Percentiles rank a stretch among this genome's conserved stretches.
phyloP scores from a whole-genome alignment of 345 rosid genomes.

The Populus davidiana region DNA sequence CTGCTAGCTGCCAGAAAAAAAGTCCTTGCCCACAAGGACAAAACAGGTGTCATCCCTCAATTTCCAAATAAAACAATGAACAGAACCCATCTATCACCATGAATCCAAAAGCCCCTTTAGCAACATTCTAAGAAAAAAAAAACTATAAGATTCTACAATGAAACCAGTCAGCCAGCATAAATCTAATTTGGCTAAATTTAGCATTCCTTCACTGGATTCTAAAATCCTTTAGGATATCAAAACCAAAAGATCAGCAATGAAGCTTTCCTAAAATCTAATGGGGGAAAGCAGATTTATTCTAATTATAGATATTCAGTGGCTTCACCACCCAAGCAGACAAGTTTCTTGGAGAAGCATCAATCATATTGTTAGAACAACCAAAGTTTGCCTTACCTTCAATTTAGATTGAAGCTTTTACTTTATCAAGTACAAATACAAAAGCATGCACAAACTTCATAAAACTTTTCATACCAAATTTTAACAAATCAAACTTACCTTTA shows the following conservation, averaged over 20 bases:
- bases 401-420: background rate
- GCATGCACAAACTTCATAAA: background rate
- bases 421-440: background rate
- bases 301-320: background rate
- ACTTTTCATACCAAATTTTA: background rate
- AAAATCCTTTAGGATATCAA: background rate
- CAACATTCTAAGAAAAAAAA: background rate
- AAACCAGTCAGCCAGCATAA: background rate
- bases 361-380: background rate
- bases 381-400: background rate
- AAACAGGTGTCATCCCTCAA: slow-evolving; percentile 27
- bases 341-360: background rate
- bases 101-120: slow-evolving; percentile 12
- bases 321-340: background rate
- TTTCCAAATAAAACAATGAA: slow-evolving; percentile 14
- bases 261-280: background rate
- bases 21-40: slow-evolving; percentile 33
- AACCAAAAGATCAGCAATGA: background rate
- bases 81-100: slow-evolving; percentile 1
- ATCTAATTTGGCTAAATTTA: slow-evolving; percentile 12
- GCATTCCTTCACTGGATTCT: background rate
- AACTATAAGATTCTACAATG: background rate
- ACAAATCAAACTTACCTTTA: slow-evolving; percentile 54
- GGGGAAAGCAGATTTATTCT: background rate
- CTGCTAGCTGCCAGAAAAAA: slow-evolving; percentile 63